Conservation (phyloP, 2,329 filamentous ascomycete species). For the Penicillium sp. region DNA sequence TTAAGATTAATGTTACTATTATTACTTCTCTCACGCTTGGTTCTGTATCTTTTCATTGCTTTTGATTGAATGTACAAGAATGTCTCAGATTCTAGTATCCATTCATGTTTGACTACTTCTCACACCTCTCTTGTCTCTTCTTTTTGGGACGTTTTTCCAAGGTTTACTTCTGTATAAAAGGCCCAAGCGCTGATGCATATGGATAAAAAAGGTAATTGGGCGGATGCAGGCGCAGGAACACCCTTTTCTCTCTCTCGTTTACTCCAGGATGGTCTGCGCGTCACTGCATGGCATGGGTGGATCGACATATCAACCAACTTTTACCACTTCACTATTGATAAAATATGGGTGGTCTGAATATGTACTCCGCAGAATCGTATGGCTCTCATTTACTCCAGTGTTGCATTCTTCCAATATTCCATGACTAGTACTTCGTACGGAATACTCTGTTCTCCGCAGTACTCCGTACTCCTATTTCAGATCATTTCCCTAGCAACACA, state of each 20-base stretch:
- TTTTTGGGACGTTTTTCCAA: neutral
- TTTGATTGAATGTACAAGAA: neutral
- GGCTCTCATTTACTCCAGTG: neutral
- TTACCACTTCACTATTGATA: neutral
- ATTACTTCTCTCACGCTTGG: neutral
- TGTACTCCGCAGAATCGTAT: neutral
- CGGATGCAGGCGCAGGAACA: neutral
- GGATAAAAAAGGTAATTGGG: conserved; percentile 2
- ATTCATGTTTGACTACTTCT: neutral
- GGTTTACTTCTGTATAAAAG: neutral
- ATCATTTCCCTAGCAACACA: neutral
- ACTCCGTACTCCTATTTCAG: neutral
- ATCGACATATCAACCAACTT: conserved; percentile 1
- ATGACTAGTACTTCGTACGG: too few relatives aligned
- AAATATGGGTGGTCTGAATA: neutral
- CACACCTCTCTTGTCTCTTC: neutral
- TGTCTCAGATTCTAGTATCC: conserved; percentile 1
- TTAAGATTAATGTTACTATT: neutral
- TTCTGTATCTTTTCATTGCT: neutral
- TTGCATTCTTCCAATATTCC: neutral
- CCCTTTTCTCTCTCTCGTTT: neutral
- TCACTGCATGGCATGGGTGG: conserved; percentile 1
- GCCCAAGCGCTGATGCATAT: conserved; percentile 9
- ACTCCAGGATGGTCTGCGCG: conserved; percentile 1
- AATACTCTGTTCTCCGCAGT: neutral